Percentiles rank a stretch among this genome's conserved stretches.
Conservation (phyloP, 345 rosid species). For the Arabidopsis suecica region DNA sequence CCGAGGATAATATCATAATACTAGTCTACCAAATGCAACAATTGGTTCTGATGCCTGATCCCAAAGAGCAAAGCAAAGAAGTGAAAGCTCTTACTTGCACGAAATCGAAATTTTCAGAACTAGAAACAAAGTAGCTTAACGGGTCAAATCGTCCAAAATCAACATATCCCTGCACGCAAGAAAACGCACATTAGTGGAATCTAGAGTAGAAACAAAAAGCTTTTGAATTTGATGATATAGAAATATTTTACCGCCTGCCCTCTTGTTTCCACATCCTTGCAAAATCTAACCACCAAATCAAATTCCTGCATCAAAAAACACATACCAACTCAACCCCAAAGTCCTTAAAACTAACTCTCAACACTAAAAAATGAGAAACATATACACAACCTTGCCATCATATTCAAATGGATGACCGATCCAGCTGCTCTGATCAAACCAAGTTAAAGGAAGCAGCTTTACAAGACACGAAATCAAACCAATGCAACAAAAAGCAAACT, state of each 20-base stretch:
- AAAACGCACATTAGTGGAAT: neutral
- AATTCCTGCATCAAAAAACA: constrained; percentile 54
- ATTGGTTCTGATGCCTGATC: neutral
- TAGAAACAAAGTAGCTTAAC: constrained; percentile 66
- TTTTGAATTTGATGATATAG: constrained; percentile 37
- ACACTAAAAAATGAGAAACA: neutral
- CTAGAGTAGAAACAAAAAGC: constrained; percentile 11
- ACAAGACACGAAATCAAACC: constrained; percentile 2
- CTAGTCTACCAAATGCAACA: constrained; percentile 10
- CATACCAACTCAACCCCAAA: constrained; percentile 15
- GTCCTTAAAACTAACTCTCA: neutral
- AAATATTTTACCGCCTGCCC: constrained; percentile 65
- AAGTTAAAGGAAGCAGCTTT: constrained; percentile 52
- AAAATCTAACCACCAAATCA: constrained; percentile 81
- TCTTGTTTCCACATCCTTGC: constrained; percentile 92
- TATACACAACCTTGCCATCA: constrained; percentile 66
- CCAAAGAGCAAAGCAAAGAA: constrained; percentile 31
- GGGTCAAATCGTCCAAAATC: constrained; percentile 76
- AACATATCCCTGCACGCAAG: constrained; percentile 79
- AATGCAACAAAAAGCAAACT: constrained; percentile 25
- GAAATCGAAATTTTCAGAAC: constrained; percentile 65
- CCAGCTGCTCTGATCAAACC: constrained; percentile 69
- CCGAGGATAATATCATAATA: neutral
- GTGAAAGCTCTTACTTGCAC: constrained; percentile 63
- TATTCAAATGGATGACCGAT: constrained; percentile 62